phyloP scores from a whole-genome alignment of 345 rosid genomes.

The Hibiscus tridactylites region DNA sequence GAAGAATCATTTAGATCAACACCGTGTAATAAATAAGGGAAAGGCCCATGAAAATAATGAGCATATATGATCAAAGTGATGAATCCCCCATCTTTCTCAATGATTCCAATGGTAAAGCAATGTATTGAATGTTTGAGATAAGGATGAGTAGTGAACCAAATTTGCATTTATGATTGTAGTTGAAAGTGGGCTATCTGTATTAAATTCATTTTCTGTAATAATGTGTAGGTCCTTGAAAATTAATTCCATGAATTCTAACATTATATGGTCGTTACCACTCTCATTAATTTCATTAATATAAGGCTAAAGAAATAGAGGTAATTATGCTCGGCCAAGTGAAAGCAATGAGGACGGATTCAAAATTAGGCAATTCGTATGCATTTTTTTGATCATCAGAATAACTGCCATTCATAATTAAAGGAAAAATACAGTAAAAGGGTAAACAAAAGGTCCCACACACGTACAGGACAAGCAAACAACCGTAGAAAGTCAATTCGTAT shows the following conservation, averaged over 20 bases:
- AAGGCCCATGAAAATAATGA: no score
- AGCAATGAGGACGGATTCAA: no score
- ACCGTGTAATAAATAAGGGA: no score
- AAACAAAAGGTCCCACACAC: no score
- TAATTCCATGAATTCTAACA: background rate
- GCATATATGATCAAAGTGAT: background rate
- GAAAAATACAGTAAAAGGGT: no score
- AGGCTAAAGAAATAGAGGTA: background rate
- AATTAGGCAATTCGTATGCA: no score
- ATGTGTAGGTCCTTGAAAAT: background rate
- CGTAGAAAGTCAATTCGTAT: no score
- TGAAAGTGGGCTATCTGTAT: slow-evolving; percentile 23
- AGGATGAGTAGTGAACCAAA: background rate
- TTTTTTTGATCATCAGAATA: no score
- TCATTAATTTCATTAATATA: background rate
- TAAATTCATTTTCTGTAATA: background rate
- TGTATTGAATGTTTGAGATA: slow-evolving; percentile 14
- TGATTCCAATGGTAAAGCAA: slow-evolving; percentile 12
- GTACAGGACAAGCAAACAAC: no score
- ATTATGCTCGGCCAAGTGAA: no score
- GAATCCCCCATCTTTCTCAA: slow-evolving; percentile 8
- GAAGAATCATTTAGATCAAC: no score
- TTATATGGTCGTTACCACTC: background rate
- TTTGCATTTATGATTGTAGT: slow-evolving; percentile 21
- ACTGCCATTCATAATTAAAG: no score